Percentiles rank a stretch among this genome's conserved stretches.
These are phyloP conservation scores for Cutaneotrichosporon cavernicola DNA, from an alignment of 1,284 basidiomycete species.

Conservation along the genomic window DNA sequence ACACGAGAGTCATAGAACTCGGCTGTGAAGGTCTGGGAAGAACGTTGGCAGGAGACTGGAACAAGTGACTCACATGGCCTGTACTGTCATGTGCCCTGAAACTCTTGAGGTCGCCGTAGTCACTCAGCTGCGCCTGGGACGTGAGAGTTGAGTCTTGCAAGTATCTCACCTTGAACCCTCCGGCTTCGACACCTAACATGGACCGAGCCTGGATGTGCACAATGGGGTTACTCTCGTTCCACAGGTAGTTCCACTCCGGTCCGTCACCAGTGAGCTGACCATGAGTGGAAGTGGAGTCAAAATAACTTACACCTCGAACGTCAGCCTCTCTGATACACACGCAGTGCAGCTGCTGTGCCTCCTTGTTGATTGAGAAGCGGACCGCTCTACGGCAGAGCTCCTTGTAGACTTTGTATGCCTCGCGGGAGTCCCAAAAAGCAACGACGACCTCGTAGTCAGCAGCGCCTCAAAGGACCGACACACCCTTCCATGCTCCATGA, in stretches of 20 bases:
- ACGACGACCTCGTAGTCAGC: conserved; percentile 35
- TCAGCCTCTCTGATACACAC: conserved; percentile 18
- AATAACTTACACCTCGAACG: conserved; percentile 28
- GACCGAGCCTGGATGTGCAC: conserved; percentile 26
- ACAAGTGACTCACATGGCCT: conserved; percentile 25
- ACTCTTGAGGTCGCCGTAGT: conserved; percentile 29
- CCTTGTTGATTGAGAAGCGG: conserved; percentile 19
- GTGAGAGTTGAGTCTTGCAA: not conserved
- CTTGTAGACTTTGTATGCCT: conserved; percentile 34
- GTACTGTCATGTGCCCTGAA: conserved; percentile 26
- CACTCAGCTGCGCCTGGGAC: conserved; percentile 25
- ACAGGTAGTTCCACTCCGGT: conserved; percentile 28
- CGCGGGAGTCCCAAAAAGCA: conserved; percentile 43
- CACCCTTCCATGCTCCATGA: conserved; percentile 35
- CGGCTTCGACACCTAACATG: not conserved
- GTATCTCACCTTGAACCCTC: not conserved
- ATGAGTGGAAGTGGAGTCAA: not conserved
- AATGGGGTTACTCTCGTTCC: conserved; percentile 25
- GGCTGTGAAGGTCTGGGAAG: conserved; percentile 36
- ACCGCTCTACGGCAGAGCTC: conserved; percentile 26
- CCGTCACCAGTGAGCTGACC: conserved; percentile 23
- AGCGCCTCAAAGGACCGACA: not conserved
- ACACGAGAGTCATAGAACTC: conserved; percentile 44
- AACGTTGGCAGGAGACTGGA: not conserved
- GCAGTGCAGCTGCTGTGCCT: conserved; percentile 29